Evolutionary conservation across 345 rosid genomes (phyloP), one percentile per base, ranked within the genome.

Genomic region (Atalantia buxifolia): DNA sequence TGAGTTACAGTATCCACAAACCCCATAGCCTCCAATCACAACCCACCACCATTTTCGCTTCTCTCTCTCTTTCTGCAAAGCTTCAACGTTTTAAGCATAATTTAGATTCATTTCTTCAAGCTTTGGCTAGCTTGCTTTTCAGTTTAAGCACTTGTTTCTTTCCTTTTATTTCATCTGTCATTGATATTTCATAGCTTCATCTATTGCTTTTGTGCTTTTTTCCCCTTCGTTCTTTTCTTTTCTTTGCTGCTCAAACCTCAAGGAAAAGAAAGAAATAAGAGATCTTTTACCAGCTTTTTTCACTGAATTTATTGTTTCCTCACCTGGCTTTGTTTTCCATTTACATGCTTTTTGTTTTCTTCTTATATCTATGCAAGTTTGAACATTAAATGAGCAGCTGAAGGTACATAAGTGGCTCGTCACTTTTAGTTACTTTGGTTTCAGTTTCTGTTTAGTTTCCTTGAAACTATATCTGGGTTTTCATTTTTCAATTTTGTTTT

Each of bases 21-120:
- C 76, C 75, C 84, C 87, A 76, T 78, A 67, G 33, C 78, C 84
- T 79, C 89, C 92, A 87, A 88, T 88, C 87, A 85, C 77, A 84
- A 66, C 61, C 53, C 78, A 78, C 85, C 89, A 85, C 87, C 81
- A 81, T 79, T 79, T 45, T 14, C 31, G 40, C 73, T 75, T 79
- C 28, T 35, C 59, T 33, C 31, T 69, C 65, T 77, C 35, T 72
- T 56, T 72, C 64, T 27, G 28, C 65, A 42, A 53, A 61, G 72
- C 18, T 68, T 70, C 56, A 48, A 2, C 57, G 22, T 53, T 53
- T 66, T 2, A 69, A 76, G 82, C 78, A 50, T 65, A 61, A 66
- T 71, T 80, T 69, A 81, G 86, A 81, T 86, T 79, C 88, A 82
- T 79, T 82, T 62, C 82, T 77, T 80, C 69, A 70, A 83, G 85